Evolutionary conservation across 1,284 basidiomycete species (phyloP), one percentile per base, ranked within the genome.

Genomic region (Sanghuangporus sanghuang): DNA sequence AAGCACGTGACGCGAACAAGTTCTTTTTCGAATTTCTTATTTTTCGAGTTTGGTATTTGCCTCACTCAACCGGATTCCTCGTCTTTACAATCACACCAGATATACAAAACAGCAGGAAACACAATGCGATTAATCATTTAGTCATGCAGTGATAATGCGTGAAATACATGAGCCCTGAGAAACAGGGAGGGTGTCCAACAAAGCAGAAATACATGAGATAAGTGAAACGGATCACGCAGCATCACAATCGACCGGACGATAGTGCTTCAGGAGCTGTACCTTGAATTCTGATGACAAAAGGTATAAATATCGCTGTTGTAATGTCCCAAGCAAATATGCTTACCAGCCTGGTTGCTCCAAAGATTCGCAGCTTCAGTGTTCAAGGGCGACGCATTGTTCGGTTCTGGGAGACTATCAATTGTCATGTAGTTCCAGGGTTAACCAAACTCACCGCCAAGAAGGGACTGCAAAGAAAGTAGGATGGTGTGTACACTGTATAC

Each of bases 401-500:
- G 93, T 75, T 95, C 92, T 93, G 69, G 8, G 46, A 55, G 36
- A 18, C 46, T 6, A n/a, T 56, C 27, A 36, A 57, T 18, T 27
- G 44, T 1, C 57, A 44, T 56, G 39, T 40, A 18, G 49, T 18
- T 42, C 63, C 64, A 57, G 53, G n/a, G 6, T 21, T 14, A 53
- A 58, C 27, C 16, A 12, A 46, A 75, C 83, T 50, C 70, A 92
- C 92, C 91, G 69, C 92, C 92, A 54, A 95, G 81, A 35, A 95
- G 77, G 8, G 90, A 92, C 70, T 95, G 92, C 62, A 95, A 74
- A 7, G 92, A 94, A n/a, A 95, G 77, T 12, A 95, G 80, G 52
- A 95, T 90, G 0, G 92, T 93, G 68, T 93, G 90, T 36, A 94
- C 93, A 63, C 90, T 92, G 73, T 95, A 93, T 2, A 94, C 88